A percentile compares a stretch with the other conserved stretches of the same genome.
These are phyloP conservation scores for Poa annua DNA, from an alignment of 176 grass and related monocot genomes.

Conservation along the genomic window DNA sequence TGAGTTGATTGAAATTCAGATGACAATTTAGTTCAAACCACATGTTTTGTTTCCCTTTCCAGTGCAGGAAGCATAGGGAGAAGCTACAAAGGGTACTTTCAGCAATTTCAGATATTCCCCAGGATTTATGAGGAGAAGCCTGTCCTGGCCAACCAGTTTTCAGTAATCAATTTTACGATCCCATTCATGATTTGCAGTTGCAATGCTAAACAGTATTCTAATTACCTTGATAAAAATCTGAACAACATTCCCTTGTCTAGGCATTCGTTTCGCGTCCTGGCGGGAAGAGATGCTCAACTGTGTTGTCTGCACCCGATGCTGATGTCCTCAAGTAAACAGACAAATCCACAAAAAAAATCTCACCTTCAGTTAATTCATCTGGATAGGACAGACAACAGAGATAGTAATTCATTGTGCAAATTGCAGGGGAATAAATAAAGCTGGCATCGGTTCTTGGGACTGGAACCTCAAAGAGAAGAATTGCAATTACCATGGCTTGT, in stretches of 20 bases:
- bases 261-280: conserved; percentile 61
- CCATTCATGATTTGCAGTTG: background rate
- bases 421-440: conserved; percentile 53
- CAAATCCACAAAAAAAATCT: background rate
- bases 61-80: conserved; percentile 77
- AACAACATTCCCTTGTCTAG: conserved; percentile 31
- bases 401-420: background rate
- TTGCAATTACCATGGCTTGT: conserved; percentile 67
- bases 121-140: conserved; percentile 62
- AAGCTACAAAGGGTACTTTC: conserved; percentile 80
- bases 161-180: conserved; percentile 46
- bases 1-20: background rate
- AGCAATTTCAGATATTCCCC: conserved; percentile 71
- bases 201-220: background rate
- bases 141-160: conserved; percentile 71
- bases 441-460: conserved; percentile 63
- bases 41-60: background rate
- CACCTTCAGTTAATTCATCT: background rate
- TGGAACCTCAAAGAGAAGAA: conserved; percentile 67
- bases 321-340: conserved; percentile 57
- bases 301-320: conserved; percentile 51
- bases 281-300: conserved; percentile 56
- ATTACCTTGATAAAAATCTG: background rate
- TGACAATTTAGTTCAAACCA: background rate
- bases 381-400: background rate